Base-by-base conservation (phyloP, 352 stramenopile species). In the Globisporangium lucens region DNA sequence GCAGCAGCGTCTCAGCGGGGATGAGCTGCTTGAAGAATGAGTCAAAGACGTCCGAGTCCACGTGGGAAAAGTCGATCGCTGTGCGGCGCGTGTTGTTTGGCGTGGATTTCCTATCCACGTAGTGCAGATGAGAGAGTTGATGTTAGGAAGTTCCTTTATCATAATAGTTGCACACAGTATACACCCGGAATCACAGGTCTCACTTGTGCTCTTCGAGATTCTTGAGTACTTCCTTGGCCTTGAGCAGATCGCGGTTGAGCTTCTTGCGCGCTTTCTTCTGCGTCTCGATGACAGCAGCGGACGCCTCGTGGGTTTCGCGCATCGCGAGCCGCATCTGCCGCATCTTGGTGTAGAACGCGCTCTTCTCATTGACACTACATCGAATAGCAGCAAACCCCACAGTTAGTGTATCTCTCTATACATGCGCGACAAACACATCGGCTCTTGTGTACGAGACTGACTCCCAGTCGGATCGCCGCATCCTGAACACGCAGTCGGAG, bases 31-130 rank as follows among this genome's bases (percentile, higher is more conserved):
- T 89, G 0, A 82, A 89, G 53, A 82, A 86, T 0, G 80, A 80
- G 56, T 91, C 83, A 43, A 91, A 90, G 7, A 72, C 71, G 61
- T 90, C 82, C 46, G 83, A 91, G 65, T 89, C 80, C 4, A 91
- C 71, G 52, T 82, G 63, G 3, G 72, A 68, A 12, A 74, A 69
- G 13, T 82, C 70, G 10, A 70, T 74, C 8, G 53, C 63, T 1
- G 24, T 58, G 35, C 64, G 71, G 12, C 65, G 56, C 33, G 60
- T 8, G 46, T 30, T 30, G 7, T 30, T 65, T 1, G 49, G 24
- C 4, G 57, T 30, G 4, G n/a, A 10, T 60, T 59, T 71, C 46
- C 60, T 71, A 20, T 30, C 22, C 49, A 56, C 22, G 35, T 9
- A 35, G 51, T 35, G 35, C 33, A 51, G 1, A 46, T 20, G 41